Evolutionary conservation across 306 rosid species (phyloP), one percentile per base, ranked within the genome.

Genomic region (Quercus ilex): DNA sequence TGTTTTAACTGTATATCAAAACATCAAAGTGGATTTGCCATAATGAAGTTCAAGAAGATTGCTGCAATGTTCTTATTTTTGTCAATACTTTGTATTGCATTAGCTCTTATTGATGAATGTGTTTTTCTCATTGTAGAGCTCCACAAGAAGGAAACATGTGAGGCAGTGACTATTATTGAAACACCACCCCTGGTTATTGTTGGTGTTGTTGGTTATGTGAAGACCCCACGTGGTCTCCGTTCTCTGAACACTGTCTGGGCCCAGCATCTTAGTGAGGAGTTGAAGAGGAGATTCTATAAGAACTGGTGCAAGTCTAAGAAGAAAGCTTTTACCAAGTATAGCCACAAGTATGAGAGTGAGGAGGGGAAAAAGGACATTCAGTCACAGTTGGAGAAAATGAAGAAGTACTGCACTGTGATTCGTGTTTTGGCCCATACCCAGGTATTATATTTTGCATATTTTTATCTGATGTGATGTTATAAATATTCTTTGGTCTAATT

Each of bases 341-440:
- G 92, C 4, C 89, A 85, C 52, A 86, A 81, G 62, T 89, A 31
- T 14, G 97, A 88, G 75, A 80, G 87, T 9, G 96, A 86, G 20
- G 91, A 79, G 33, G 94, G 97, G 51, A 89, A 91, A 84, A 88
- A 89, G 68, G 89, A 89, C 62, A 76, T 89, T 59, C 83, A 82
- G 69, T 35, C 77, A 10, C 94, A 89, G 35, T 83, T 91, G 65
- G 91, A 91, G 82, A 93, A 88, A 74, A 67, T 91, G 85, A 93
- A 88, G 67, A 93, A 91, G 63, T 88, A 93, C 78, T 76, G 90
- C 41, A 20, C 88, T 71, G 87, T 84, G 21, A 81, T 91, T 57
- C 96, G 96, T 58, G 92, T 91, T 91, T 78, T 93, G 65, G 97
- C 91, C 41, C 97, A 93, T 77, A 88, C 94, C 18, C 96, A 93